These are phyloP conservation scores for Salix caprea DNA, from an alignment of 345 rosid genomes.

Conservation along the genomic window DNA sequence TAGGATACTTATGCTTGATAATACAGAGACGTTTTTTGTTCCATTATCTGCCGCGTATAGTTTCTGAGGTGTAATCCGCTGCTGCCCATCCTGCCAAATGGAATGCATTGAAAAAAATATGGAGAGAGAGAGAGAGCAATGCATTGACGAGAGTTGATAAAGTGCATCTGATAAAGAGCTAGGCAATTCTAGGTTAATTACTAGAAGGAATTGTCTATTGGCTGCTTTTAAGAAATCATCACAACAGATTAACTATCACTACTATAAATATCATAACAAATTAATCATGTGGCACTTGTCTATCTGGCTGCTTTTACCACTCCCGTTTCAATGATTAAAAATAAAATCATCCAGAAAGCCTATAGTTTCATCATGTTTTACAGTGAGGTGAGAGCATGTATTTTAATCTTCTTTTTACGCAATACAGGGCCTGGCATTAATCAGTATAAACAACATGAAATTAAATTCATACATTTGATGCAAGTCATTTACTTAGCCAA, in stretches of 20 bases:
- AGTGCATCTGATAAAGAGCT: too few species aligned
- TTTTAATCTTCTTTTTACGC: too few species aligned
- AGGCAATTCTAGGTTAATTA: neutral
- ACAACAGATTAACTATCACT: too few species aligned
- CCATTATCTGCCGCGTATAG: constrained; percentile 54
- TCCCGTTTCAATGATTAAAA: too few species aligned
- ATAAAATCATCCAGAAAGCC: too few species aligned
- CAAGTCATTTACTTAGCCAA: neutral
- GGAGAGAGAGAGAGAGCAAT: neutral
- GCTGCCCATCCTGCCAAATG: constrained; percentile 56
- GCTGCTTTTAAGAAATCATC: too few species aligned
- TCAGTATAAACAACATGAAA: neutral
- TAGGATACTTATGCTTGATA: constrained; percentile 70
- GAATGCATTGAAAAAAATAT: neutral
- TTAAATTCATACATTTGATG: constrained; percentile 1
- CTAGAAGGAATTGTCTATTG: neutral
- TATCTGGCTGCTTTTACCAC: too few species aligned
- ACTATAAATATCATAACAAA: too few species aligned
- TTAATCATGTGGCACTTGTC: too few species aligned
- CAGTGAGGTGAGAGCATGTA: too few species aligned
- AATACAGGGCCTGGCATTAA: neutral
- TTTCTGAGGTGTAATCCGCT: constrained; percentile 60
- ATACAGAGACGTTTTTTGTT: constrained; percentile 50
- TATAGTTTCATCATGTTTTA: too few species aligned
- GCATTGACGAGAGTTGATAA: too few species aligned